Percentiles rank a stretch among this genome's conserved stretches.
phyloP scores from a whole-genome alignment of 2,329 filamentous ascomycete species.

The Graphilbum fragrans region DNA sequence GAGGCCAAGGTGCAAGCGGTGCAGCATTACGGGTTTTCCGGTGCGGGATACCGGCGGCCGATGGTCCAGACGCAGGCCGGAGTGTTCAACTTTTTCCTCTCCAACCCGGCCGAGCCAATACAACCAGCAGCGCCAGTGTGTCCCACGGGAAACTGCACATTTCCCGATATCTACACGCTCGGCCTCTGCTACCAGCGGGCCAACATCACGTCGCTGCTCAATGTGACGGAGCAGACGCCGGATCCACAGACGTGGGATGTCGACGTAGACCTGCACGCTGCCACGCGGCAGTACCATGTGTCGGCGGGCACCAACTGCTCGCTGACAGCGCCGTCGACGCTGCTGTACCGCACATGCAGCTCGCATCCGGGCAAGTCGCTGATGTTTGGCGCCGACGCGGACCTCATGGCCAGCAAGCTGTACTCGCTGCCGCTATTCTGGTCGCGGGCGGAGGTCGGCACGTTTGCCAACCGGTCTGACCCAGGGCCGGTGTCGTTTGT shows the following conservation, averaged over 20 bases:
- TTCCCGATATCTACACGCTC: neutral
- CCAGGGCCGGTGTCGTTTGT: neutral
- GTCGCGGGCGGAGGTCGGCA: too few relatives aligned
- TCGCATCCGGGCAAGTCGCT: neutral
- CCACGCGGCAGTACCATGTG: neutral
- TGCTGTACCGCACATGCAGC: constrained; percentile 1
- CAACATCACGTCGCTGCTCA: constrained; percentile 1
- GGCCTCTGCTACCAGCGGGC: constrained; percentile 1
- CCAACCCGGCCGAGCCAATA: neutral
- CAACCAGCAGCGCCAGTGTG: neutral
- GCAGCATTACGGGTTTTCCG: neutral
- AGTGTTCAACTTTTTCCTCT: neutral
- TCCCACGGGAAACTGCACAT: constrained; percentile 1
- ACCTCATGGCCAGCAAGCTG: neutral
- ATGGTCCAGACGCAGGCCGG: too few relatives aligned
- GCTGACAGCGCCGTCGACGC: constrained; percentile 1
- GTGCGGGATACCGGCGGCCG: neutral
- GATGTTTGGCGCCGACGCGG: constrained; percentile 2
- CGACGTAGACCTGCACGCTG: neutral
- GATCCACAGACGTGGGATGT: neutral
- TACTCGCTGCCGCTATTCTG: too few relatives aligned
- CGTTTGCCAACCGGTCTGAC: constrained; percentile 2
- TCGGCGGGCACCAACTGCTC: neutral
- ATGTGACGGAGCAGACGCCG: constrained; percentile 1
- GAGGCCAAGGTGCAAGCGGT: neutral